Percentiles rank a stretch among this genome's conserved stretches.
Evolutionary conservation across 1,284 basidiomycete species (phyloP).

Genomic region (Puccinia polysora): DNA sequence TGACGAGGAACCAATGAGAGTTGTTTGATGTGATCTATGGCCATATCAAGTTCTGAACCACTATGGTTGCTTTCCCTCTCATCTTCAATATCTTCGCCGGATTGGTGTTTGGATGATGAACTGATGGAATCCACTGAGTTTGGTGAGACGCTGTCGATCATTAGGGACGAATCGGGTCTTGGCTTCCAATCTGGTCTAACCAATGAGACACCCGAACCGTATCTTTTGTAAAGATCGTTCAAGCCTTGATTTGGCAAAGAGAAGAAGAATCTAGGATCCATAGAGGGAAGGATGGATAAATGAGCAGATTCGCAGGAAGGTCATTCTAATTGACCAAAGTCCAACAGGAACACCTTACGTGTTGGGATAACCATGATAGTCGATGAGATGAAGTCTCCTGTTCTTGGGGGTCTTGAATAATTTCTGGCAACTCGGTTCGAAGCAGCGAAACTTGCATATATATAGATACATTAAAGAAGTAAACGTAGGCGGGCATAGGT

Average conservation of each 20-base stretch:
- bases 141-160: neutral
- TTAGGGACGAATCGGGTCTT: neutral
- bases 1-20: constrained; percentile 32
- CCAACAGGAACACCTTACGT: constrained; percentile 16
- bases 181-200: constrained; percentile 34
- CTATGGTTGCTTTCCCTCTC: neutral
- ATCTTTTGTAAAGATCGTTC: constrained; percentile 15
- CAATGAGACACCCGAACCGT: constrained; percentile 23
- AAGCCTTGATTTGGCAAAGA: constrained; percentile 40
- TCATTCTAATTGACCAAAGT: too few relatives aligned
- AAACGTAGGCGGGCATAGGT: too few relatives aligned
- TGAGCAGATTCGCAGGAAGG: neutral
- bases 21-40: neutral
- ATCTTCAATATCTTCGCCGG: neutral
- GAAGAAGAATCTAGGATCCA: constrained; percentile 20
- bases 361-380: constrained; percentile 26
- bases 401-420: constrained; percentile 18
- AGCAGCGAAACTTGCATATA: constrained; percentile 39
- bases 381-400: constrained; percentile 38
- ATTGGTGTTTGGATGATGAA: neutral
- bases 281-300: neutral
- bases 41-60: neutral
- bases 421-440: constrained; percentile 24
- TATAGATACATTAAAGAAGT: neutral
- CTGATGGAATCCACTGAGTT: too few relatives aligned